phyloP scores from a whole-genome alignment of 2,329 filamentous ascomycete genomes.

The Paradendryphiella salina region DNA sequence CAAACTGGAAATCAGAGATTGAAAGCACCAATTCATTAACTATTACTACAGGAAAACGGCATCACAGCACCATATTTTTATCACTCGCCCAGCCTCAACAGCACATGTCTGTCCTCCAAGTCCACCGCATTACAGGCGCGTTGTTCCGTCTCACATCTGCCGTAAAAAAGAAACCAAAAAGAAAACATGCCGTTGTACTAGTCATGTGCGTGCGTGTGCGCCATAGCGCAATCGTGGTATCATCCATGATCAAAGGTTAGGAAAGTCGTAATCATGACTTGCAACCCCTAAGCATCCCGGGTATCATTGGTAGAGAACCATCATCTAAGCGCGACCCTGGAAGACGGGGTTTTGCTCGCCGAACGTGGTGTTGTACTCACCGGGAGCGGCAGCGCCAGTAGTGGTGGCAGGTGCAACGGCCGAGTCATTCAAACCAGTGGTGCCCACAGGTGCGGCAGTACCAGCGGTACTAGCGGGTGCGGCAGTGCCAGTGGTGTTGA shows the following conservation, averaged over 20 bases:
- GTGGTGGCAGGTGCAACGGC: constrained; percentile 10
- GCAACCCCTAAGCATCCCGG: constrained; percentile 10
- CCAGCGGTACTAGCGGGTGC: constrained; percentile 14
- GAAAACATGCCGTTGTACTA: constrained; percentile 13
- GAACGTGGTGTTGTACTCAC: constrained; percentile 45
- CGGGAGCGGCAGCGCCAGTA: constrained; percentile 12
- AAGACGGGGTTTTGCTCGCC: constrained; percentile 51
- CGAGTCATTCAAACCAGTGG: constrained; percentile 7
- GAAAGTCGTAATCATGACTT: constrained; percentile 28
- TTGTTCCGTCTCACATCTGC: neutral
- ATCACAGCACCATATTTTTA: constrained; percentile 8
- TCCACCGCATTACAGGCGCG: constrained; percentile 22
- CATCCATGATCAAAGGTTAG: constrained; percentile 34
- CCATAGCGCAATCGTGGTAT: constrained; percentile 38
- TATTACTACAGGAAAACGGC: constrained; percentile 24
- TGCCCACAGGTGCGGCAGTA: constrained; percentile 11
- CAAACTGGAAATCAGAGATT: neutral
- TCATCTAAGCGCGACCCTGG: constrained; percentile 41
- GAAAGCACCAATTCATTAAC: constrained; percentile 17
- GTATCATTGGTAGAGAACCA: constrained; percentile 10
- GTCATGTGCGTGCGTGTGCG: constrained; percentile 26
- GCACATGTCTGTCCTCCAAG: neutral
- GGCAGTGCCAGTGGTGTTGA: constrained; percentile 30
- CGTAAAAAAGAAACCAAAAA: constrained; percentile 11
- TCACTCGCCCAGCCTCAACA: constrained; percentile 5